A percentile compares a stretch with the other conserved stretches of the same genome.
Conservation (phyloP, 139 green algal species). For the Dunaliella primolecta region DNA sequence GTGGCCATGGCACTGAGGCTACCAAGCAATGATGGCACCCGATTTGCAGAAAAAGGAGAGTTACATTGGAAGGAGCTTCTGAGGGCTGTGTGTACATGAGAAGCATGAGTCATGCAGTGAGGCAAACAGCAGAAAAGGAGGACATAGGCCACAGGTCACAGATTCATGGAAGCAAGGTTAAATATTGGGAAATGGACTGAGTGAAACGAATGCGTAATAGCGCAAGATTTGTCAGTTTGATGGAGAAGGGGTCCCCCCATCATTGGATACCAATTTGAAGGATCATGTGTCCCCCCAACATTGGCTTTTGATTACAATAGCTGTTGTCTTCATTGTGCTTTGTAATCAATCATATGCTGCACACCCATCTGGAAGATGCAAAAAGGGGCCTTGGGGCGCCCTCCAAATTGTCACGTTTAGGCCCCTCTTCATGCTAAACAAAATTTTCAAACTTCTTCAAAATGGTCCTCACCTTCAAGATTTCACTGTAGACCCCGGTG, state of each 20-base stretch:
- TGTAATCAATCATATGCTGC: neutral
- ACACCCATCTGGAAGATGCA: neutral
- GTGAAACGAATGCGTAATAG: neutral
- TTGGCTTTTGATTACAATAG: neutral
- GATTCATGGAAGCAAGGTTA: neutral
- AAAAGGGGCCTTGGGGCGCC: neutral
- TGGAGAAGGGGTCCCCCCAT: no score
- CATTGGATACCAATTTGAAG: neutral
- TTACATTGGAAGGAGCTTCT: neutral
- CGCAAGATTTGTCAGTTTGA: neutral
- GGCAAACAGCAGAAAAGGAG: neutral
- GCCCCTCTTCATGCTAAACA: no score
- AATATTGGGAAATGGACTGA: neutral
- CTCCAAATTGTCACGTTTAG: neutral
- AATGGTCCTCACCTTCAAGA: no score
- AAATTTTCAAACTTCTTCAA: no score
- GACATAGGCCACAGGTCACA: neutral
- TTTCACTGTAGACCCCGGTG: conserved; percentile 75
- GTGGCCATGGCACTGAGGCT: neutral
- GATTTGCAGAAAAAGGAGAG: neutral
- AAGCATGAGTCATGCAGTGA: neutral
- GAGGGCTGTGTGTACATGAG: neutral
- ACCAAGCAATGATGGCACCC: neutral
- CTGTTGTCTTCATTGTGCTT: neutral
- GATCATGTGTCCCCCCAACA: neutral